Conservation (phyloP, 495 filamentous ascomycete genomes). For the Talaromyces thailandensis region DNA sequence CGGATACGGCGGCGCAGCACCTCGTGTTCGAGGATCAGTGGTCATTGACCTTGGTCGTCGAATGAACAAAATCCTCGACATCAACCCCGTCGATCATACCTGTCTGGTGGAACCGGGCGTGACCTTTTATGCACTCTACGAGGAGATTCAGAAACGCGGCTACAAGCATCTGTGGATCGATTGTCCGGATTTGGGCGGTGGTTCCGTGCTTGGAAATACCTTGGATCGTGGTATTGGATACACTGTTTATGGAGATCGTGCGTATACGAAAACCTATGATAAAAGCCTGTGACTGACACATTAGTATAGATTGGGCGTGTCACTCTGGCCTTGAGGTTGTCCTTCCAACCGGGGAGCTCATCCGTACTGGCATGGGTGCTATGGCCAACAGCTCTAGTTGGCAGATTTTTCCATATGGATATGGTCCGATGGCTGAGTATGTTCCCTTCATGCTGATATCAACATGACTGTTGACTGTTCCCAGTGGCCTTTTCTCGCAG, state of each 20-base stretch:
- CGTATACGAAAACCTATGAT: neutral
- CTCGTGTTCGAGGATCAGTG: conserved; percentile 43
- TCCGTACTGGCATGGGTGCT: conserved; percentile 54
- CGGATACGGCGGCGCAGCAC: conserved; percentile 44
- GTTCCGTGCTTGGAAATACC: conserved; percentile 47
- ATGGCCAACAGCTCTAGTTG: conserved; percentile 5
- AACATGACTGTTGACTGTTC: conserved; percentile 20
- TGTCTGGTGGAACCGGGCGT: conserved; percentile 38
- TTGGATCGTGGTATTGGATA: conserved; percentile 33
- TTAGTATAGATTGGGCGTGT: neutral
- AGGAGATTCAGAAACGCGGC: conserved; percentile 37
- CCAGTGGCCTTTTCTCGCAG: conserved; percentile 43
- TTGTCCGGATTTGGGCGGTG: conserved; percentile 47
- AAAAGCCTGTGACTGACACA: neutral
- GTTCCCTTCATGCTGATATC: conserved; percentile 11
- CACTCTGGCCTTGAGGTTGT: conserved; percentile 52
- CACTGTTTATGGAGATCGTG: conserved; percentile 22
- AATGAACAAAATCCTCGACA: conserved; percentile 21
- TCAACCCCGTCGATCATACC: conserved; percentile 25
- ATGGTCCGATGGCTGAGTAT: conserved; percentile 24
- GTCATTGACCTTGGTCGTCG: conserved; percentile 44
- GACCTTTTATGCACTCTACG: conserved; percentile 43
- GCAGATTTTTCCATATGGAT: conserved; percentile 21
- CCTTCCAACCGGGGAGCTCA: conserved; percentile 42
- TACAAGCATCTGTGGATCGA: conserved; percentile 43